A percentile compares a stretch with the other conserved stretches of the same genome.
phyloP scores from a whole-genome alignment of 495 filamentous ascomycete genomes.

The Trichoderma orchidacearum region DNA sequence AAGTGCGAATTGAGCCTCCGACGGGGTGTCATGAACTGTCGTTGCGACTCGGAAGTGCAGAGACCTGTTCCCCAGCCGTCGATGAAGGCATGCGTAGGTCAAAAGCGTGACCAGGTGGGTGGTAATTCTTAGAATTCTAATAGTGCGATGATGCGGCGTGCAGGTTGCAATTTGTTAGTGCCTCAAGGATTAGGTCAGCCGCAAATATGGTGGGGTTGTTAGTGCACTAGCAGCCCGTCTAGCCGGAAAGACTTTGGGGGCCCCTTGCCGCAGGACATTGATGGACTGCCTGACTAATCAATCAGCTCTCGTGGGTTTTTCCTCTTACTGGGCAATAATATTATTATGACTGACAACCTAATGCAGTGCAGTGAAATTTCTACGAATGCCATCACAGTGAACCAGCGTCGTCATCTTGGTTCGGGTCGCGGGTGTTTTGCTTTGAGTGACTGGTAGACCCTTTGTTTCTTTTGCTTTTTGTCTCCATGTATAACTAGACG shows the following conservation, averaged over 20 bases:
- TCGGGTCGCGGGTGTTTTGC: not conserved
- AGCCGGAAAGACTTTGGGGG: not conserved
- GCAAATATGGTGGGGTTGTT: not conserved
- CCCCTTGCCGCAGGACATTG: not conserved
- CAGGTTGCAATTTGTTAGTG: constrained; percentile 1
- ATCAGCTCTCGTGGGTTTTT: not conserved
- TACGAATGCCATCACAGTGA: too few species aligned
- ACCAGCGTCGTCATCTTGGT: not conserved
- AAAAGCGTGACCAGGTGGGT: not conserved
- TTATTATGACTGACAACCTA: not conserved
- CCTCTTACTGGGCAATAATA: too few species aligned
- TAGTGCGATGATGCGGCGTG: constrained; percentile 1
- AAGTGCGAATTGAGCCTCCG: not conserved
- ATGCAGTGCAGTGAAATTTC: too few species aligned
- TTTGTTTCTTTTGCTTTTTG: not conserved
- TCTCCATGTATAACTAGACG: not conserved
- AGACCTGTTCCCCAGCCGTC: not conserved
- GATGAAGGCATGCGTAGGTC: not conserved
- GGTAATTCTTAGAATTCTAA: constrained; percentile 1
- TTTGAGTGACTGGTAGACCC: not conserved
- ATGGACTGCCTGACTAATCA: not conserved
- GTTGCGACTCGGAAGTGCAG: not conserved
- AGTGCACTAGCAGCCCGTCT: not conserved
- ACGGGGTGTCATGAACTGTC: not conserved
- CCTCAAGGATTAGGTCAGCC: not conserved